Base-by-base conservation (phyloP, 495 filamentous ascomycete genomes). In the Pyrenula aspistea region DNA sequence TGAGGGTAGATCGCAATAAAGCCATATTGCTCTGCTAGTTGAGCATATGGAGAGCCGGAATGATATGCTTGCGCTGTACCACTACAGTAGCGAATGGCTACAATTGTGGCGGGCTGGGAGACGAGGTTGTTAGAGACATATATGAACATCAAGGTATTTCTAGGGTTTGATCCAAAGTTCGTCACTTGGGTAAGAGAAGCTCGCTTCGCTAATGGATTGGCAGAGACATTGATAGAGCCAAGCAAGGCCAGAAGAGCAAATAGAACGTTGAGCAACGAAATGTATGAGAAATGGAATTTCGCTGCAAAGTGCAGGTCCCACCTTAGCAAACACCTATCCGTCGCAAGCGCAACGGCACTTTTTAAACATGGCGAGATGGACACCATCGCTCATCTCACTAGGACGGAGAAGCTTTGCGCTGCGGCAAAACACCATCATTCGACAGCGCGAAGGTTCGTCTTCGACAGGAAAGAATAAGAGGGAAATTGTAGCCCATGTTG, bases 1-100 rank as follows among this genome's bases (percentile, higher is more conserved):
- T 73, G 66, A 2, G 77, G 79, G 66, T 77, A 81, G 65, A 81
- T 78, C 59, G 80, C 72, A 36, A 81, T 77, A 63, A 78, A 84
- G 49, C 79, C 79, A 55, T 81, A 68, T 20, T 63, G 53, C 48
- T 83, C 81, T 12, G 79, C 75, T 11, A 74, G 67, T 0, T 62
- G 57, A 10, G 74, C 76, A 55, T 76, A 80, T 8, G 73, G 73
- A 0, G 74, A 73, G 50, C 68, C 69, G 2, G 53, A 61, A 65
- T 75, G 82, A 64, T 74, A 80, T 20, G 71, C 74, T 49, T 67
- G 55, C 0, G 77, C 80, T 12, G 70, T 74, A 51, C 79, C 79
- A 53, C 62, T 69, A 68, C 81, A 82, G 66, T 73, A 79, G 68
- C 82, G 78, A 53, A 82, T 71, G 10, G 72, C 79, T 0, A 81